Evolutionary conservation across 139 green algal species (phyloP), one percentile per base, ranked within the genome.

Genomic region (Tetradesmus lagerheimii): DNA sequence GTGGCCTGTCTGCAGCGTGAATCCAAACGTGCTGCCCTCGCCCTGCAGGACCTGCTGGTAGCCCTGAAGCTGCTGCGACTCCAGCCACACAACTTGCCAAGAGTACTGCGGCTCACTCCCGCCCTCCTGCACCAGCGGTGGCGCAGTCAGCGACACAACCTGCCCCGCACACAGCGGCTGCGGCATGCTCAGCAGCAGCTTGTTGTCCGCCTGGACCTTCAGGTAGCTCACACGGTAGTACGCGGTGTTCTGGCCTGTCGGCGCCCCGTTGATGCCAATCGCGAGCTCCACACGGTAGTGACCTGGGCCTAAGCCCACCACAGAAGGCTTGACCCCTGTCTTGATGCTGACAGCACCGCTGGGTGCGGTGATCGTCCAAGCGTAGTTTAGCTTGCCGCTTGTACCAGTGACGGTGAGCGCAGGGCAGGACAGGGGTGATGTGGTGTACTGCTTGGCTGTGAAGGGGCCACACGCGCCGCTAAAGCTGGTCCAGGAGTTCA

Each of bases 401-500:
- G 16, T 34, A 20, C n/a, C 74, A 74, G 3, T 53, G 15, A 75
- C 43, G 20, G 18, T 27, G 29, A 89, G n/a, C 11, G 27, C 16
- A 2, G 84, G 85, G n/a, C 85, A 89, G 25, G 71, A 76, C 9
- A 83, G 43, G 2, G 15, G 9, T 34, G 25, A 6, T 27, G 27
- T 75, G 14, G 37, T 74, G 74, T 89, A 89, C 85, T 89, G 85
- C 67, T 74, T 80, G 31, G 29, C 43, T n/a, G 12, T 57, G 43
- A 89, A 89, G 0, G 85, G 85, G 31, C 85, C 85, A 43, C 85
- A 89, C 8, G 62, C 38, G n/a, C 71, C 84, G 20, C 71, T 89
- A 14, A 84, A 53, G 38, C 20, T 43, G 4, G n/a, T 27, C 64
- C 62, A 43, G 47, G 35, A 35, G 38, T 62, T 31, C 4, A 43